Conservation (phyloP, 2,329 filamentous ascomycete genomes). For the Claviceps citrina region DNA sequence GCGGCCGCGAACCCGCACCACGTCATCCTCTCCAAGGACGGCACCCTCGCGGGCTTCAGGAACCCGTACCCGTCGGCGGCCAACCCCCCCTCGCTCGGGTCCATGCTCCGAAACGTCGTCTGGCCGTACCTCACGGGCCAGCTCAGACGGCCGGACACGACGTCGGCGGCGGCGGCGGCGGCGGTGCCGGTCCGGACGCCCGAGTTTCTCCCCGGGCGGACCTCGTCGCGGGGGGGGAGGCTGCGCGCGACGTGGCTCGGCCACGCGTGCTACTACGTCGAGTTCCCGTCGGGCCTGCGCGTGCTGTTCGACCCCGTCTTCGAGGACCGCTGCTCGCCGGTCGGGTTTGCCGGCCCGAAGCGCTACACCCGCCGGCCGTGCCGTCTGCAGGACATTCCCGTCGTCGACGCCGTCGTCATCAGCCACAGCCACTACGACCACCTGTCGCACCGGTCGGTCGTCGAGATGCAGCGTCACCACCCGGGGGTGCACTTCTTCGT, state of each 20-base stretch:
- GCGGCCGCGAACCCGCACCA: slow-evolving; percentile 34
- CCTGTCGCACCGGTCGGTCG: slow-evolving; percentile 60
- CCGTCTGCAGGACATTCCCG: slow-evolving; percentile 59
- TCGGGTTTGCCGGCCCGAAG: slow-evolving; percentile 55
- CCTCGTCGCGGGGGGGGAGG: too few relatives aligned
- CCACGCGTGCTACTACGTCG: slow-evolving; percentile 85
- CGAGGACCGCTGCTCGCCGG: slow-evolving; percentile 69
- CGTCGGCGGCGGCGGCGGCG: too few relatives aligned
- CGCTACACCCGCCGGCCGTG: slow-evolving; percentile 68
- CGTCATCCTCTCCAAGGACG: slow-evolving; percentile 23
- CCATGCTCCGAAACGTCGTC: slow-evolving; percentile 18
- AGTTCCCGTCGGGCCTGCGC: slow-evolving; percentile 72
- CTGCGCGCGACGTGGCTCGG: slow-evolving; percentile 88
- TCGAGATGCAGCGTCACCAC: slow-evolving; percentile 52
- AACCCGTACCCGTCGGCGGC: slow-evolving; percentile 36
- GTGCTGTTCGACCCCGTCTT: slow-evolving; percentile 80
- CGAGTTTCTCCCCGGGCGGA: slow-evolving; percentile 42
- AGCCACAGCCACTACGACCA: slow-evolving; percentile 92
- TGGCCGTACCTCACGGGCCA: slow-evolving; percentile 26
- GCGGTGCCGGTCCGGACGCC: slow-evolving; percentile 54
- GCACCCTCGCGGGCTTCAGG: slow-evolving; percentile 27
- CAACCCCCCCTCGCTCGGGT: slow-evolving; percentile 9
- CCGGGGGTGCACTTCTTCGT: slow-evolving; percentile 80
- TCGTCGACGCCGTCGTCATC: slow-evolving; percentile 64
- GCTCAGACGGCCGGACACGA: slow-evolving; percentile 40